Percentiles rank a stretch among this genome's conserved stretches.
Evolutionary conservation across 1,139 yeast species (phyloP).

Genomic region (Scheffersomyces parashehatae): DNA sequence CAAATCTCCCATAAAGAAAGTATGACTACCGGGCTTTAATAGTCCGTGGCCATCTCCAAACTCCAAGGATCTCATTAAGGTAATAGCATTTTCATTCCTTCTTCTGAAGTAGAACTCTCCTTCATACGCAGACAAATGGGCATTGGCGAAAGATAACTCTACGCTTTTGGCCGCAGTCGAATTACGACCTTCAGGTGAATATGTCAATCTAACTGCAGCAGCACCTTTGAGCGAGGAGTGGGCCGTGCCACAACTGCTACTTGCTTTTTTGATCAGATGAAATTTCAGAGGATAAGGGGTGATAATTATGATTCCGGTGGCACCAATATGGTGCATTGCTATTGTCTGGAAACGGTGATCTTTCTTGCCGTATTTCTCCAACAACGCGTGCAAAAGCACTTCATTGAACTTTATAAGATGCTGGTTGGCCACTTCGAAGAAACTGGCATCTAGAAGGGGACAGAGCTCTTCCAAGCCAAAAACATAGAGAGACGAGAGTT

Average conservation of each 20-base stretch:
- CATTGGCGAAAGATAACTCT: constrained; percentile 61
- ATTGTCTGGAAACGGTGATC: constrained; percentile 43
- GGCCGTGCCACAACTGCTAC: constrained; percentile 56
- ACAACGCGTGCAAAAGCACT: constrained; percentile 41
- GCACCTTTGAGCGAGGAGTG: constrained; percentile 76
- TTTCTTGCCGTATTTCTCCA: constrained; percentile 28
- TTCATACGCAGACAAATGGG: constrained; percentile 79
- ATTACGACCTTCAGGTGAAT: constrained; percentile 22
- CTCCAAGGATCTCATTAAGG: constrained; percentile 53
- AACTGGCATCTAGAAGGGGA: constrained; percentile 62
- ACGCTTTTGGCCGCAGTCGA: constrained; percentile 13
- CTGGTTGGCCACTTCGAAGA: constrained; percentile 35
- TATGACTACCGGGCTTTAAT: constrained; percentile 57
- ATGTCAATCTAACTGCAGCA: constrained; percentile 54
- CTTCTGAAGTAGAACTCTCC: constrained; percentile 49
- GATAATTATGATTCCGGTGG: constrained; percentile 61
- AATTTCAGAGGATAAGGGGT: constrained; percentile 44
- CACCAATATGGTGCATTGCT: constrained; percentile 57
- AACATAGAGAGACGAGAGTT: constrained; percentile 50
- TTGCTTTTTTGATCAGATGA: constrained; percentile 26
- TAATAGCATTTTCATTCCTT: constrained; percentile 55
- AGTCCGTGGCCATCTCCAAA: constrained; percentile 62
- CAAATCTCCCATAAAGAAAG: constrained; percentile 79
- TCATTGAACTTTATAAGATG: constrained; percentile 44
- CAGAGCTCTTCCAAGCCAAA: constrained; percentile 80